These are phyloP conservation scores for Dalechampia spathulata DNA, from an alignment of 441 rosid genomes.

Conservation along the genomic window DNA sequence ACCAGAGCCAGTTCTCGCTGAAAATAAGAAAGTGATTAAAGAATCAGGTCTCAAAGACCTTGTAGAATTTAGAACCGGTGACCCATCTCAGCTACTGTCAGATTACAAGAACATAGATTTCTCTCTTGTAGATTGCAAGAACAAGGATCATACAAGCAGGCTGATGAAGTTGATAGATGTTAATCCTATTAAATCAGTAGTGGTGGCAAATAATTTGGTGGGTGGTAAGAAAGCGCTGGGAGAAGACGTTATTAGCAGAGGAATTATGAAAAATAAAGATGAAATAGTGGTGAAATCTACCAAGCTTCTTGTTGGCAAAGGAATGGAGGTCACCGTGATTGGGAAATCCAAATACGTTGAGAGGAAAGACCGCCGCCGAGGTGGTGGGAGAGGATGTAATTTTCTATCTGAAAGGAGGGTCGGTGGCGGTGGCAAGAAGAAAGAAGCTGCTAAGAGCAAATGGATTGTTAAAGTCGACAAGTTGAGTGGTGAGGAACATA, in stretches of 20 bases:
- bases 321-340: slow-evolving; percentile 37
- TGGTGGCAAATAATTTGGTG: slow-evolving; percentile 38
- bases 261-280: too few species aligned
- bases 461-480: slow-evolving; percentile 33
- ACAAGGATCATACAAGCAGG: slow-evolving; percentile 21
- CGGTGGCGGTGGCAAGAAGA: slow-evolving; percentile 1
- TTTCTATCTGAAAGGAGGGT: too few species aligned
- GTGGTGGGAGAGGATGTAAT: neutral
- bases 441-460: slow-evolving; percentile 21
- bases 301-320: slow-evolving; percentile 37
- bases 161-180: slow-evolving; percentile 27
- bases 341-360: slow-evolving; percentile 11
- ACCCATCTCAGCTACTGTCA: slow-evolving; percentile 28
- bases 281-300: slow-evolving; percentile 29
- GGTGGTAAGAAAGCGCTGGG: slow-evolving; percentile 29
- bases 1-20: slow-evolving; percentile 26
- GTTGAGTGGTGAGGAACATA: slow-evolving; percentile 38
- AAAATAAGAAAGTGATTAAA: slow-evolving; percentile 21
- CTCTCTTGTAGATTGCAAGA: slow-evolving; percentile 37
- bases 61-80: slow-evolving; percentile 38
- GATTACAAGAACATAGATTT: slow-evolving; percentile 32
- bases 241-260: slow-evolving; percentile 17
- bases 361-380: slow-evolving; percentile 8
- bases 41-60: slow-evolving; percentile 32
- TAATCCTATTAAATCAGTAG: slow-evolving; percentile 29